Evolutionary conservation across 2,329 filamentous ascomycete species (phyloP), one percentile per base, ranked within the genome.

Genomic region (Aspergillus sp.): DNA sequence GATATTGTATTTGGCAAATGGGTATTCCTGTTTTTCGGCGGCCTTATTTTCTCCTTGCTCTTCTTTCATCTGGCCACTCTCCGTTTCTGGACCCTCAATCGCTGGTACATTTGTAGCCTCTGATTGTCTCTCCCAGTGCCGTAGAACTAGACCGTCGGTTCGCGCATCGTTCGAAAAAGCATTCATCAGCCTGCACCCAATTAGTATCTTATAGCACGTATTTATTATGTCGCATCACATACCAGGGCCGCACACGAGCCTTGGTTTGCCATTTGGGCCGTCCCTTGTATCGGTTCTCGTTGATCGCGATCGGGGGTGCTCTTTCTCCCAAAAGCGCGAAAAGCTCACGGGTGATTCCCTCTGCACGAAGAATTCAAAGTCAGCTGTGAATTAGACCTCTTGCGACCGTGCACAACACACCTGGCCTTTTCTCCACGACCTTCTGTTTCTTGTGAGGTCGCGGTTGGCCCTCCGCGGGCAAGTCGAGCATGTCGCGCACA

Each of bases 1-100:
- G 55, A 96, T 87, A 70, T 97, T 96, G 81, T 90, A 98, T 71
- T 93, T 96, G 48, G 90, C 86, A 75, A 95, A 98, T 2, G 80
- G 70, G 60, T 83, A 84, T 61, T 80, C 78, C 45, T 78, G 73
- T 61, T 31, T 31, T 31, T 82, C 79, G 49, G 62, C 59, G 11
- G 68, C 61, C 39, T 73, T 70, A 1, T 68, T 61, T 4, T 68
- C 56, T 6, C 72, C 68, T 66, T 70, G 65, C 66, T 76, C 64
- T 45, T 74, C 72, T n/a, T 69, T 66, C n/a, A 74, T 74, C 37
- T 70, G 70, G 50, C 77, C 71, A 48, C 66, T 66, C 15, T 78
- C 75, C 68, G 75, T 69, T 57, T 68, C 66, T 49, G 66, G 58
- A 15, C 63, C 69, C n/a, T 80, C 77, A 5, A 73, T 67, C 40